Evolutionary conservation across 2,329 filamentous ascomycete genomes (phyloP), one percentile per base, ranked within the genome.

Genomic region (Apiospora marii): DNA sequence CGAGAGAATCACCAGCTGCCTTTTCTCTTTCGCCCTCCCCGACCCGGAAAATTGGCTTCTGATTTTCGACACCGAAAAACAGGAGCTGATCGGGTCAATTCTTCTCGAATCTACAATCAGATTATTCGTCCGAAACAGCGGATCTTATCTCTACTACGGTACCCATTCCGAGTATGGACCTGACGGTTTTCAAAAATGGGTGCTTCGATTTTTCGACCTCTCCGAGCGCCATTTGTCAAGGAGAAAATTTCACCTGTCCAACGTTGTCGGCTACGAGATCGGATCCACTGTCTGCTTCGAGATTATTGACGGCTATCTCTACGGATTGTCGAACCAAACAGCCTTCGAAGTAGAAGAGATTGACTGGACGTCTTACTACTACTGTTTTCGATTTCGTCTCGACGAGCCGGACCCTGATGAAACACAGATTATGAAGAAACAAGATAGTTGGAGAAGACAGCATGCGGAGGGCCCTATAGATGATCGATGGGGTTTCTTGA

Each of bases 381-480:
- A 90, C 72, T 92, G 90, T 78, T 84, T 90, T 64, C 88, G 91
- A 13, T 89, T 94, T 72, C 88, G 88, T 0, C 83, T 94, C 14
- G 77, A 84, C 44, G 79, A 83, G 2, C 84, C 86, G n/a, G 80
- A 82, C 41, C 77, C 79, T 12, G 79, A 79, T 1, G 79, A 77
- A 10, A 75, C 85, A n/a, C 82, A 87, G 74, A 79, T 80, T 48
- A 83, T 83, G 74, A 82, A 83, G n/a, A 85, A 86, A 71, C 77
- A 80, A 61, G 82, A 84, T 27, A 86, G 92, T 64, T 94, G 91
- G 88, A 86, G 92, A 10, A 88, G 92, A 22, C 86, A 92, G 69
- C 91, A 94, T 75, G 84, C 83, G 41, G 92, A 95, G 79, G 93
- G 93, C 0, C 89, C 92, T 0, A 90, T 94, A 22, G 92, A 95